phyloP scores from a whole-genome alignment of 2,329 filamentous ascomycete species.

The Hortaea werneckii region DNA sequence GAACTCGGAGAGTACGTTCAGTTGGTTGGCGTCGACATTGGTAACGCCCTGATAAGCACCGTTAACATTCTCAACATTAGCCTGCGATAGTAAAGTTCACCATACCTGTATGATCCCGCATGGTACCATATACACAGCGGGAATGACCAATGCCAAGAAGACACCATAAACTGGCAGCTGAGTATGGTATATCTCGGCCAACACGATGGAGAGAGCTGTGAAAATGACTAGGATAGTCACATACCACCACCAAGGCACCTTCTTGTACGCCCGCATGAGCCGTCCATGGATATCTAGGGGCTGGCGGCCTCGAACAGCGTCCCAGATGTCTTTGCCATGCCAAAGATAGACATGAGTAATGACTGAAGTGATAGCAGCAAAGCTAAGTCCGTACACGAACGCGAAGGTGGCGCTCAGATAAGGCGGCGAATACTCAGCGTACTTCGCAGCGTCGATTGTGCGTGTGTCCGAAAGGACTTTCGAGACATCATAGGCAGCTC shows the following conservation, averaged over 20 bases:
- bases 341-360: conserved; percentile 27
- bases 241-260: conserved; percentile 67
- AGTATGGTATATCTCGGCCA: conserved; percentile 18
- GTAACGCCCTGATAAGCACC: conserved; percentile 71
- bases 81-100: not conserved
- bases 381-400: conserved; percentile 29
- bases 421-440: conserved; percentile 34
- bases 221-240: conserved; percentile 14
- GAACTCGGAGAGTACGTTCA: conserved; percentile 37
- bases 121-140: conserved; percentile 73
- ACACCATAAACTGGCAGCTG: conserved; percentile 68
- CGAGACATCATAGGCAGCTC: conserved; percentile 68
- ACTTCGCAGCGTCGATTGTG: conserved; percentile 15
- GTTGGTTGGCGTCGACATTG: conserved; percentile 25
- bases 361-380: conserved; percentile 28
- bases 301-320: conserved; percentile 14
- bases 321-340: conserved; percentile 27
- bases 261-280: conserved; percentile 71
- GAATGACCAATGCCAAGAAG: conserved; percentile 66
- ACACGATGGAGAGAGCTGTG: conserved; percentile 17
- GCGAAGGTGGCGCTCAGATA: conserved; percentile 30
- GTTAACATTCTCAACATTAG: not conserved
- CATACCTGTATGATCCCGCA: conserved; percentile 53
- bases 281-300: conserved; percentile 51
- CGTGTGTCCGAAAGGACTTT: conserved; percentile 53